A percentile compares a stretch with the other conserved stretches of the same genome.
phyloP scores from a whole-genome alignment of 306 rosid genomes.

The Pyrus pyrifolia region DNA sequence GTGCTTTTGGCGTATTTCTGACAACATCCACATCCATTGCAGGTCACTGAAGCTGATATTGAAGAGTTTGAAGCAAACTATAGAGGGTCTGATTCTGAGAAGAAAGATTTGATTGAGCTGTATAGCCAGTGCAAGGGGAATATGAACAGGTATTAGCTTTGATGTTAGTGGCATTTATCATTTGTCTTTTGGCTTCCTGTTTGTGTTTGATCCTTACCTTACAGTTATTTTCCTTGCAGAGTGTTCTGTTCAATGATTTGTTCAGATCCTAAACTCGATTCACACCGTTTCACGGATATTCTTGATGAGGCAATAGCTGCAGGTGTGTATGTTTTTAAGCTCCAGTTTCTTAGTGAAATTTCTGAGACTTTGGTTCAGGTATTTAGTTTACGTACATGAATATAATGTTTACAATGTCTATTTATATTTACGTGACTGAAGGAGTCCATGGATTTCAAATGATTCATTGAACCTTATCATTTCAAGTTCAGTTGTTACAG shows the following conservation, averaged over 20 bases:
- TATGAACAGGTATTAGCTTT: conserved; percentile 66
- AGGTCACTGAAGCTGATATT: conserved; percentile 86
- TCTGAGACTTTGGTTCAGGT: background rate
- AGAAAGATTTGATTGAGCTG: conserved; percentile 63
- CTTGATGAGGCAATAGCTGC: conserved; percentile 64
- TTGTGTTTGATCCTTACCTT: background rate
- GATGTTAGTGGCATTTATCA: conserved; percentile 5
- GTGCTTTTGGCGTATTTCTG: background rate
- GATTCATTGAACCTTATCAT: background rate
- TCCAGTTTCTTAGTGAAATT: conserved; percentile 3
- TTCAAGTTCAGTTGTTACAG: too few relatives aligned
- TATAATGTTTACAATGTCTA: background rate
- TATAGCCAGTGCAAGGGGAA: conserved; percentile 69
- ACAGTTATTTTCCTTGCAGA: conserved; percentile 34
- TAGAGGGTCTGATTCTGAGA: conserved; percentile 78
- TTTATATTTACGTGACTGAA: background rate
- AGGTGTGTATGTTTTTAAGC: conserved; percentile 39
- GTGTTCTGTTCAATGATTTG: conserved; percentile 95
- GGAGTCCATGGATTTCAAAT: background rate
- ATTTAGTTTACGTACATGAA: background rate
- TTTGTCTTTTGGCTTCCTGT: conserved; percentile 5
- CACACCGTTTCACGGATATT: conserved; percentile 73
- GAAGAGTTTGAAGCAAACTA: conserved; percentile 85
- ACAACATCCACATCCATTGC: background rate
- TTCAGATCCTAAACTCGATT: conserved; percentile 83